Evolutionary conservation across 1,284 basidiomycete species (phyloP).

Genomic region (Lignosus rhinocerotis): DNA sequence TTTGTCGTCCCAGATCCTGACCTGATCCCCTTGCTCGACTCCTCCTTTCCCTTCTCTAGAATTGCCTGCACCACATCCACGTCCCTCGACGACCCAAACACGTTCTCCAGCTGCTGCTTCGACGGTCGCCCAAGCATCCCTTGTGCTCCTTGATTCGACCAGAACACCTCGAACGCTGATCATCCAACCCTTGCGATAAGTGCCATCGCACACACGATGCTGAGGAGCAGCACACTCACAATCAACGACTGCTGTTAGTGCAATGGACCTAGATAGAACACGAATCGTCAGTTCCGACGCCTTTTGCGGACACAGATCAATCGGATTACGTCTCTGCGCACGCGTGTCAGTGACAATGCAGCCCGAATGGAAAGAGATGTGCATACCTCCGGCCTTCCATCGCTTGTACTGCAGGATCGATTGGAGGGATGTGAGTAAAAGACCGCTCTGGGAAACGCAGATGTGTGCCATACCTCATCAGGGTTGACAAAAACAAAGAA

Average conservation of each 20-base stretch:
- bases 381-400: conserved; percentile 76
- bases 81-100: conserved; percentile 67
- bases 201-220: conserved; percentile 29
- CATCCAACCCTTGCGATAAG: not conserved
- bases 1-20: conserved; percentile 34
- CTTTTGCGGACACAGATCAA: conserved; percentile 1
- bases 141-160: conserved; percentile 69
- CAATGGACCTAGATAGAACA: conserved; percentile 51
- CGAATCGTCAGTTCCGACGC: conserved; percentile 10
- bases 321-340: conserved; percentile 63
- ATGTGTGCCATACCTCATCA: conserved; percentile 51
- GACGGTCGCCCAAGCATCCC: conserved; percentile 71
- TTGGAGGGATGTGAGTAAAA: conserved; percentile 6
- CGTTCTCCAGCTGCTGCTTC: conserved; percentile 74
- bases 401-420: conserved; percentile 59
- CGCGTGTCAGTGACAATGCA: conserved; percentile 22
- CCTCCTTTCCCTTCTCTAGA: conserved; percentile 61
- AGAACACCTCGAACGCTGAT: conserved; percentile 47
- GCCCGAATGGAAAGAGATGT: conserved; percentile 3
- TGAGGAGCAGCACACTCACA: conserved; percentile 49
- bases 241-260: conserved; percentile 71
- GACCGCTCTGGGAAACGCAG: not conserved
- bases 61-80: conserved; percentile 59
- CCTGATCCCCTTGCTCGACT: conserved; percentile 48
- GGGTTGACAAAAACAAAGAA: conserved; percentile 70